Conservation (phyloP, 2,329 filamentous ascomycete species). For the Macrophomina tecta region DNA sequence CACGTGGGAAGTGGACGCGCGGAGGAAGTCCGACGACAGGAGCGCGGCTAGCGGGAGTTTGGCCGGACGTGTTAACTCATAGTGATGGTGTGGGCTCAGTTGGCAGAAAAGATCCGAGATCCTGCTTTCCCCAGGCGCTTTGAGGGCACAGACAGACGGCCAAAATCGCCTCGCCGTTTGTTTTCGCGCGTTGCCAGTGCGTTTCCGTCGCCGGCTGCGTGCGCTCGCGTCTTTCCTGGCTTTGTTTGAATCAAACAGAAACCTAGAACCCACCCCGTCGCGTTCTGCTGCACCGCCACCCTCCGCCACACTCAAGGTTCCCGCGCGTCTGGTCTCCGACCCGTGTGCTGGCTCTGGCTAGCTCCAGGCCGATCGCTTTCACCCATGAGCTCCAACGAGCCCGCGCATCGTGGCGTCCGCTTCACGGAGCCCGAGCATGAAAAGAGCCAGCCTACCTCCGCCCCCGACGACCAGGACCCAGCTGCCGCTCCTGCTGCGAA, state of each 20-base stretch:
- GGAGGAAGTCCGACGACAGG: constrained; percentile 1
- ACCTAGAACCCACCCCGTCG: background rate
- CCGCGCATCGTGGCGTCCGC: constrained; percentile 35
- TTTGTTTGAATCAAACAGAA: constrained; percentile 25
- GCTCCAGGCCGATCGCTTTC: constrained; percentile 26
- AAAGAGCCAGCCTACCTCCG: constrained; percentile 33
- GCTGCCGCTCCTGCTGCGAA: constrained; percentile 37
- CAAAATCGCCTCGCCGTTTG: constrained; percentile 1
- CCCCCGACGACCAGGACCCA: constrained; percentile 29
- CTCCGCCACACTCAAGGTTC: constrained; percentile 19
- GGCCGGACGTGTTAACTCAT: constrained; percentile 4
- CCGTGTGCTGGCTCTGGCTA: constrained; percentile 13
- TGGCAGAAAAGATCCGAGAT: background rate
- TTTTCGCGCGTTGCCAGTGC: constrained; percentile 19
- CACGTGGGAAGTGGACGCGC: constrained; percentile 14
- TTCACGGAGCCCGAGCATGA: constrained; percentile 37
- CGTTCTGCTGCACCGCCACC: constrained; percentile 26
- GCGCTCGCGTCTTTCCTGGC: constrained; percentile 4
- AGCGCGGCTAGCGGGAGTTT: background rate
- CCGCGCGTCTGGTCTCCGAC: constrained; percentile 24
- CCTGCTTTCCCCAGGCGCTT: constrained; percentile 18
- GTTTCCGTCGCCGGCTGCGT: constrained; percentile 18
- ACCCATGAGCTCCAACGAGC: constrained; percentile 26
- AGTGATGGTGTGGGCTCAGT: constrained; percentile 10
- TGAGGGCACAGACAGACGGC: constrained; percentile 20